phyloP scores from a whole-genome alignment of 148 eudicot genomes.

The Nepenthes gracilis region DNA sequence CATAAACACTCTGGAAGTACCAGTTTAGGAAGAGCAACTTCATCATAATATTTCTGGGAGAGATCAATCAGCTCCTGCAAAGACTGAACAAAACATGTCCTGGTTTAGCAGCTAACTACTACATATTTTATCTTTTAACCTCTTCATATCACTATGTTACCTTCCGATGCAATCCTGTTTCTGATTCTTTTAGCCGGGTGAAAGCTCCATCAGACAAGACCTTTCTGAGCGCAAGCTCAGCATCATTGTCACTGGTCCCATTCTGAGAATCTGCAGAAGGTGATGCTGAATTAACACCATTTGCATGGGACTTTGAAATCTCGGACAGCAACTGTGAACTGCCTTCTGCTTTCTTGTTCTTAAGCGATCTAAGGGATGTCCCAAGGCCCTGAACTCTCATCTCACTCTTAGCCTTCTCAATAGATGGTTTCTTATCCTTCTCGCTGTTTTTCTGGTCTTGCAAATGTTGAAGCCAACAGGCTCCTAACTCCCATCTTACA shows the following conservation, averaged over 20 bases:
- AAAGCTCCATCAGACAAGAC: constrained; percentile 87
- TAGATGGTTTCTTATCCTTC: constrained; percentile 69
- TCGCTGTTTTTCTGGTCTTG: constrained; percentile 87
- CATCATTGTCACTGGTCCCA: constrained; percentile 37
- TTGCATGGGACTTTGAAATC: constrained; percentile 20
- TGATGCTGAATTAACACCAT: constrained; percentile 22
- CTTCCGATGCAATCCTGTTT: constrained; percentile 92
- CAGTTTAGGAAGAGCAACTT: constrained; percentile 97
- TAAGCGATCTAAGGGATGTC: constrained; percentile 80
- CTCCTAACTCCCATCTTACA: constrained; percentile 99
- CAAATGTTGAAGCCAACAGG: constrained; percentile 98
- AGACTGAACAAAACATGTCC: constrained; percentile 38
- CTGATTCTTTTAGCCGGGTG: constrained; percentile 71
- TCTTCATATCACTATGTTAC: constrained; percentile 17
- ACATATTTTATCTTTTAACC: constrained; percentile 1
- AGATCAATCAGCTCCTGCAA: constrained; percentile 75
- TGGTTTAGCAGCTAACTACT: constrained; percentile 7
- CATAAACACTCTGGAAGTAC: constrained; percentile 26
- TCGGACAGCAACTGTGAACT: constrained; percentile 26
- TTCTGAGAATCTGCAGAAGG: constrained; percentile 25
- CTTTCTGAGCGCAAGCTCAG: constrained; percentile 46
- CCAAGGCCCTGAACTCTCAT: constrained; percentile 98
- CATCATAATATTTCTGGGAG: constrained; percentile 84
- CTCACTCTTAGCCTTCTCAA: constrained; percentile 69
- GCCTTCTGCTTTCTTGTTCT: constrained; percentile 63